Conservation (phyloP, 2,329 filamentous ascomycete species). For the Aspergillus sp. region DNA sequence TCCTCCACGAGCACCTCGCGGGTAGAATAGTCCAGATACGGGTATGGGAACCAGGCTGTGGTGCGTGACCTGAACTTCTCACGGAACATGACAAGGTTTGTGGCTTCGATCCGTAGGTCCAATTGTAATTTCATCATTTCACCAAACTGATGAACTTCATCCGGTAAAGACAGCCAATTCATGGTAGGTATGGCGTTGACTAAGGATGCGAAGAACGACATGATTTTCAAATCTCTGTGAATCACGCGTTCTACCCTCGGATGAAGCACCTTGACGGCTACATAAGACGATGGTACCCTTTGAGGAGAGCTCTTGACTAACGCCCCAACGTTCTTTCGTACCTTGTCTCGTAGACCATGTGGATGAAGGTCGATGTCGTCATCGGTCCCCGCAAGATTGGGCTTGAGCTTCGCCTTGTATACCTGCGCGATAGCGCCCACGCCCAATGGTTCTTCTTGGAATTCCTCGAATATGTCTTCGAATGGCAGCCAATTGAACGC, state of each 20-base stretch:
- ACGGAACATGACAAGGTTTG: conserved; percentile 83
- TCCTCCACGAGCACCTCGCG: conserved; percentile 92
- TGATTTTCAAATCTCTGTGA: conserved; percentile 87
- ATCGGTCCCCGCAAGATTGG: conserved; percentile 68
- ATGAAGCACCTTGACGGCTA: conserved; percentile 94
- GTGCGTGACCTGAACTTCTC: conserved; percentile 85
- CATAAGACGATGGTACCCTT: conserved; percentile 84
- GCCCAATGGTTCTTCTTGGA: conserved; percentile 82
- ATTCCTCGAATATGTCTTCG: conserved; percentile 94
- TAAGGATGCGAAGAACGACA: conserved; percentile 82
- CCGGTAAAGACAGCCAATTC: conserved; percentile 93
- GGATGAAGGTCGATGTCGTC: conserved; percentile 55
- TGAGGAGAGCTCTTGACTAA: conserved; percentile 84
- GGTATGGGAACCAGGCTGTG: conserved; percentile 96
- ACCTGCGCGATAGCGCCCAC: conserved; percentile 97
- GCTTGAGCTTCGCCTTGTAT: conserved; percentile 90
- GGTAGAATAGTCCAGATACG: conserved; percentile 89
- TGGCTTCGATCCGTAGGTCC: conserved; percentile 89
- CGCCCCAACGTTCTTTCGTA: conserved; percentile 79
- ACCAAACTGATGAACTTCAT: conserved; percentile 90
- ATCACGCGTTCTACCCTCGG: conserved; percentile 88
- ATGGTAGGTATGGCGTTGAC: conserved; percentile 91
- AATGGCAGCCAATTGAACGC: conserved; percentile 81
- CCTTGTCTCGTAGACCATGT: conserved; percentile 64
- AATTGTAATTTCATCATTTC: conserved; percentile 99